Conservation (phyloP, 768 basidiomycete species). For the Gloeophyllum trabeum region DNA sequence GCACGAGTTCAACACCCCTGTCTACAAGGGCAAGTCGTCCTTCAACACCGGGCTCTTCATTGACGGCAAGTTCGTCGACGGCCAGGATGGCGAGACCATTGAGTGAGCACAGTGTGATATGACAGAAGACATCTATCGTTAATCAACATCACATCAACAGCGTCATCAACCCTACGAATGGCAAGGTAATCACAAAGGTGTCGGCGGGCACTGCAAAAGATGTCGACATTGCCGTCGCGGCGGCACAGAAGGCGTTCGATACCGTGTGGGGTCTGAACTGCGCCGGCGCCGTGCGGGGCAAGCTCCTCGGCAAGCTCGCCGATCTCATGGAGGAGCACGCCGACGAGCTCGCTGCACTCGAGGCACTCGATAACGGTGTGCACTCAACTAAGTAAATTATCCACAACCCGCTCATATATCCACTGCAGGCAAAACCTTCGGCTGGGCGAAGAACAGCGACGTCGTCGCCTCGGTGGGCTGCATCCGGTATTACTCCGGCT, state of each 20-base stretch:
- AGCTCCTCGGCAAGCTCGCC: conserved; percentile 52
- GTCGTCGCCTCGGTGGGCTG: conserved; percentile 32
- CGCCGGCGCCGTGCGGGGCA: conserved; percentile 39
- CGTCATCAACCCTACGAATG: conserved; percentile 55
- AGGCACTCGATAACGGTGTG: conserved; percentile 57
- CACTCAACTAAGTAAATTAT: conserved; percentile 5
- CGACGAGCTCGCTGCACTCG: conserved; percentile 63
- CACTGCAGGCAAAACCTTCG: conserved; percentile 19
- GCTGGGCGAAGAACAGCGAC: conserved; percentile 32
- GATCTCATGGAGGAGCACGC: conserved; percentile 47
- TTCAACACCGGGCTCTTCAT: conserved; percentile 66
- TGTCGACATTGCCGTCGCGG: conserved; percentile 65
- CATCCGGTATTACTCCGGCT: conserved; percentile 77
- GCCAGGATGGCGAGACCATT: conserved; percentile 45
- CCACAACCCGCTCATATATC: conserved; percentile 1
- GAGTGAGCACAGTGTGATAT: conserved; percentile 35
- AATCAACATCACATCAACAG: conserved; percentile 17
- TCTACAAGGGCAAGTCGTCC: conserved; percentile 46
- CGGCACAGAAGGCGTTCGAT: conserved; percentile 52
- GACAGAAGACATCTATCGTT: neutral
- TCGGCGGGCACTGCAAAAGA: conserved; percentile 55
- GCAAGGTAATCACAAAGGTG: conserved; percentile 46
- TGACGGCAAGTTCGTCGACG: conserved; percentile 52
- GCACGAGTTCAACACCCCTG: conserved; percentile 39
- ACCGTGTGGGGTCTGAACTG: conserved; percentile 59